Conservation (phyloP, 1,284 basidiomycete genomes). For the Ceratobasidium sp. region DNA sequence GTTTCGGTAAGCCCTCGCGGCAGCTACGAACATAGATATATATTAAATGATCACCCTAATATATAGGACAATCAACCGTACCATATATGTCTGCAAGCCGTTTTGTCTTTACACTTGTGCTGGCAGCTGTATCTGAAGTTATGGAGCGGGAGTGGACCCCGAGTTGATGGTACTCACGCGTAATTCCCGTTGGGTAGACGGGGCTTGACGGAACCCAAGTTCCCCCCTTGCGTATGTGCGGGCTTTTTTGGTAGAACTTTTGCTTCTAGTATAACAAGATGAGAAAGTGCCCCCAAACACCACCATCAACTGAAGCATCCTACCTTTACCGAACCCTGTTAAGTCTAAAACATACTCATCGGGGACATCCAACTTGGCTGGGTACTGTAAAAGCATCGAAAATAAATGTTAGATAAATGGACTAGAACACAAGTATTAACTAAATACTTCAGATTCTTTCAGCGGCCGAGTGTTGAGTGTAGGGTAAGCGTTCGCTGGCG, state of each 20-base stretch:
- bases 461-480: conserved; percentile 74
- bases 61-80: conserved; percentile 53
- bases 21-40: conserved; percentile 61
- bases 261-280: conserved; percentile 47
- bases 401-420: neutral
- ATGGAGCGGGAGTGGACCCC: too few relatives aligned
- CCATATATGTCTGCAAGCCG: conserved; percentile 78
- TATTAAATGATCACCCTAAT: conserved; percentile 27
- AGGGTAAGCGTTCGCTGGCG: conserved; percentile 69
- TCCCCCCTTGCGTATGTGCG: neutral
- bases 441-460: conserved; percentile 61
- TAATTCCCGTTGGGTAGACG: conserved; percentile 63
- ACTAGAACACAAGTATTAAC: neutral
- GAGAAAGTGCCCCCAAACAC: neutral
- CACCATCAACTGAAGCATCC: neutral
- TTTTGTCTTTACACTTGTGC: conserved; percentile 81
- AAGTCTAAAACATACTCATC: conserved; percentile 23
- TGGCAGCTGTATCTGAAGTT: conserved; percentile 67
- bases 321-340: conserved; percentile 1
- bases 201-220: neutral
- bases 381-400: neutral
- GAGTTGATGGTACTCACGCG: conserved; percentile 58
- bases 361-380: neutral
- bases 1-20: conserved; percentile 70
- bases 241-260: conserved; percentile 8